Percentiles rank a stretch among this genome's conserved stretches.
Conservation (phyloP, 164 flowering plant species). For the Macadamia tetraphylla region DNA sequence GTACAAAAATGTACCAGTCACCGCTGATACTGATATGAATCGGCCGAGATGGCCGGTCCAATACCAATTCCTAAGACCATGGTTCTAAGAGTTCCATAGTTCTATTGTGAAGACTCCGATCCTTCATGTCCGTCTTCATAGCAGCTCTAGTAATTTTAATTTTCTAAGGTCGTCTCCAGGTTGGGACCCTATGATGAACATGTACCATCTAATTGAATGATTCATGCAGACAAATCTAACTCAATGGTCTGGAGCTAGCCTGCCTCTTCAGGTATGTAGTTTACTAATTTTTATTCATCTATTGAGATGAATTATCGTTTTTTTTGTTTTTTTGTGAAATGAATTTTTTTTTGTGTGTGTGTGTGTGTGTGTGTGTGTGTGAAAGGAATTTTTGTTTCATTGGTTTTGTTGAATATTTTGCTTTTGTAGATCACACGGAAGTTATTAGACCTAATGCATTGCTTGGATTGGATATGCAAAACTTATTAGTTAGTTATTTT, state of each 20-base stretch:
- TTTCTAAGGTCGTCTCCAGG: conserved; percentile 29
- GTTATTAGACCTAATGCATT: no score
- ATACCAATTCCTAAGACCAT: no score
- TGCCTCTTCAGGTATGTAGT: conserved; percentile 98
- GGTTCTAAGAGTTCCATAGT: no score
- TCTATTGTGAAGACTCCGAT: background rate
- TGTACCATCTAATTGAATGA: conserved; percentile 18
- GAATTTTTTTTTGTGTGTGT: no score
- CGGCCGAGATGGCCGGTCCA: no score
- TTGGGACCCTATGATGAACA: conserved; percentile 31
- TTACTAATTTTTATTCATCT: conserved; percentile 3
- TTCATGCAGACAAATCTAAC: conserved; percentile 90
- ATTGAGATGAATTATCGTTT: background rate
- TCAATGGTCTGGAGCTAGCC: conserved; percentile 98
- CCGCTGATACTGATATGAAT: no score
- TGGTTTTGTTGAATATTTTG: background rate
- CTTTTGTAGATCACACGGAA: background rate
- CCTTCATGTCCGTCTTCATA: conserved; percentile 6
- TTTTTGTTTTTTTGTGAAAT: background rate
- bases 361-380: no score
- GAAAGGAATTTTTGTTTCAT: background rate
- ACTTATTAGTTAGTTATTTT: no score
- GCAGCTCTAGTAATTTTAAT: conserved; percentile 27
- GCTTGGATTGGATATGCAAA: no score
- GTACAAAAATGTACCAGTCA: no score